Conservation (phyloP, 2,329 filamentous ascomycete species). For the Westerdykella sp. region DNA sequence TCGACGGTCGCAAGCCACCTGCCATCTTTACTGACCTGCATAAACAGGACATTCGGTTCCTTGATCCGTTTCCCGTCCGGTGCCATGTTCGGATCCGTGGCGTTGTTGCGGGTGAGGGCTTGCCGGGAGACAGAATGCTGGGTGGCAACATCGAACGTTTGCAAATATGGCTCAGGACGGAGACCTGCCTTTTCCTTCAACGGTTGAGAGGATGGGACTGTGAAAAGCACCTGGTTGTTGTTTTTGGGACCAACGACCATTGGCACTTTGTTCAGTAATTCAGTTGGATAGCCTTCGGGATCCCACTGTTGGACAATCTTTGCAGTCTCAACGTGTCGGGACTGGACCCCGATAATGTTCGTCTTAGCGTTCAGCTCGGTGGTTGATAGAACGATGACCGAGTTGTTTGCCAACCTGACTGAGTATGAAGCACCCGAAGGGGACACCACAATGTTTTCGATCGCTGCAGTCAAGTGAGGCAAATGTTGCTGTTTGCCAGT, state of each 20-base stretch:
- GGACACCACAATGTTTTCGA: conserved; percentile 81
- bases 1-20: conserved; percentile 89
- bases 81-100: conserved; percentile 71
- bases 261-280: conserved; percentile 26
- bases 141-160: conserved; percentile 78
- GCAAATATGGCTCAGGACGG: conserved; percentile 57
- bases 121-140: conserved; percentile 78
- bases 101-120: conserved; percentile 80
- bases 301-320: conserved; percentile 20
- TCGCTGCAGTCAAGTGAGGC: conserved; percentile 80
- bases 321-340: conserved; percentile 28
- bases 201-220: conserved; percentile 49
- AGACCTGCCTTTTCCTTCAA: conserved; percentile 17
- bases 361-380: conserved; percentile 78
- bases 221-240: conserved; percentile 40
- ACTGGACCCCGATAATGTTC: conserved; percentile 77
- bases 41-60: conserved; percentile 69
- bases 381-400: conserved; percentile 81
- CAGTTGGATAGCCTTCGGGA: conserved; percentile 12
- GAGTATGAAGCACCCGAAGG: conserved; percentile 73
- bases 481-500: conserved; percentile 76
- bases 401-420: conserved; percentile 85
- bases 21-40: conserved; percentile 74
- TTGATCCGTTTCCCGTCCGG: conserved; percentile 64
- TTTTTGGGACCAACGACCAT: conserved; percentile 39